A percentile compares a stretch with the other conserved stretches of the same genome.
Evolutionary conservation across 176 grass and related monocot species (phyloP).

Genomic region (Paspalum notatum): DNA sequence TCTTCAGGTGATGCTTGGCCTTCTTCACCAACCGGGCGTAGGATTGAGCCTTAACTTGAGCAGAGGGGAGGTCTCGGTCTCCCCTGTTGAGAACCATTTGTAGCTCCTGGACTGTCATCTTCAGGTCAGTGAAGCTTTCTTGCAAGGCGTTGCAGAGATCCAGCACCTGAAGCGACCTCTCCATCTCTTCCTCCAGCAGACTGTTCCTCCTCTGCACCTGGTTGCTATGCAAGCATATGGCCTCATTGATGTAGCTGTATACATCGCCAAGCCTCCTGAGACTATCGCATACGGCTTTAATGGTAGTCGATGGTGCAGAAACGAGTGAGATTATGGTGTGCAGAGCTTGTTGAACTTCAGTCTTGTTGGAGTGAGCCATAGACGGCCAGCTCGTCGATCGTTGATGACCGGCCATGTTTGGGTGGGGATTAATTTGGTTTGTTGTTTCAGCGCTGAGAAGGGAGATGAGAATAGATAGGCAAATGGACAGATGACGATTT

Average conservation of each 20-base stretch:
- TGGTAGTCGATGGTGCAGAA: constrained; percentile 32
- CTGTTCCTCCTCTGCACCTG: constrained; percentile 40
- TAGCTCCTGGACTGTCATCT: constrained; percentile 46
- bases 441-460: background rate
- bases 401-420: constrained; percentile 52
- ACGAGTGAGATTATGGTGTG: constrained; percentile 22
- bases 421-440: background rate
- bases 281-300: constrained; percentile 10
- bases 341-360: constrained; percentile 34
- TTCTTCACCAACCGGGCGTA: constrained; percentile 45
- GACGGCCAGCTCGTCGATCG: constrained; percentile 55
- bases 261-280: constrained; percentile 45
- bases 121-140: constrained; percentile 39
- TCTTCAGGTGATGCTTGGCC: constrained; percentile 49
- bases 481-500: background rate
- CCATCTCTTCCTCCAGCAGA: constrained; percentile 53
- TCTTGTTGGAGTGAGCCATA: constrained; percentile 12
- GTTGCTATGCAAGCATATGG: constrained; percentile 49
- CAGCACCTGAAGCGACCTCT: constrained; percentile 50
- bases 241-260: constrained; percentile 39
- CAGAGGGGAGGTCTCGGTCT: background rate
- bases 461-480: background rate
- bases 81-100: constrained; percentile 43
- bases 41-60: constrained; percentile 34
- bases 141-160: constrained; percentile 47